A percentile compares a stretch with the other conserved stretches of the same genome.
Evolutionary conservation across 148 eudicot genomes (phyloP).

Genomic region (Vaccinium myrtillus): DNA sequence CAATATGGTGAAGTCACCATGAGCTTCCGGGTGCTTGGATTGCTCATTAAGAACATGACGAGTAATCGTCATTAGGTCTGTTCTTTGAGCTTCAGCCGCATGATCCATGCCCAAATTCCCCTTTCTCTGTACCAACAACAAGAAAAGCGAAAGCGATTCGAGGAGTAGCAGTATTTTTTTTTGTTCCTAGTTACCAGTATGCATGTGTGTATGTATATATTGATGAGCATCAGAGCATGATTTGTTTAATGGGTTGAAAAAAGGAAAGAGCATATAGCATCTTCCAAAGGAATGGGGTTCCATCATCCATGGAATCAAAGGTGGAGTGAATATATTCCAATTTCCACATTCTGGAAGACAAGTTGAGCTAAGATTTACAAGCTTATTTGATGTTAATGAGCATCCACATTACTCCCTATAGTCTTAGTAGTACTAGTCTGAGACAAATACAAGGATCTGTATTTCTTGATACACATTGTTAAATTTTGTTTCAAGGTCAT

Average conservation of each 20-base stretch:
- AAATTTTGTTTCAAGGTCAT: too few species aligned
- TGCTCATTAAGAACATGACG: slow-evolving; percentile 86
- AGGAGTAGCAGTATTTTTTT: neutral
- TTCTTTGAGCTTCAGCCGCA: slow-evolving; percentile 69
- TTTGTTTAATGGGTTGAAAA: neutral
- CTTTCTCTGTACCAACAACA: neutral
- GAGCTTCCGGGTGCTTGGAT: slow-evolving; percentile 72
- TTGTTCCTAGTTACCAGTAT: neutral
- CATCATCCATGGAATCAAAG: neutral
- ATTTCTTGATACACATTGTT: too few species aligned
- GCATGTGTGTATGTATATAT: neutral
- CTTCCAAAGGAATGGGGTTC: neutral
- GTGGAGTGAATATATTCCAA: neutral
- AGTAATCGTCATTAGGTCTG: slow-evolving; percentile 91
- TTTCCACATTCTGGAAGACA: neutral
- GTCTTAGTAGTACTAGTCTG: too few species aligned
- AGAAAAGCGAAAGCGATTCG: neutral
- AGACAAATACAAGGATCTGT: too few species aligned
- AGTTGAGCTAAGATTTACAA: neutral
- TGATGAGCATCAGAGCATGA: neutral
- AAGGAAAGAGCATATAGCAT: neutral
- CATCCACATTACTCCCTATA: too few species aligned
- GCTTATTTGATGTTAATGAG: neutral
- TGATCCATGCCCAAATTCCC: slow-evolving; percentile 56
- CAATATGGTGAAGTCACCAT: slow-evolving; percentile 84